These are phyloP conservation scores for Schizophyllum amplum DNA, from an alignment of 1,284 basidiomycete genomes.

Conservation along the genomic window DNA sequence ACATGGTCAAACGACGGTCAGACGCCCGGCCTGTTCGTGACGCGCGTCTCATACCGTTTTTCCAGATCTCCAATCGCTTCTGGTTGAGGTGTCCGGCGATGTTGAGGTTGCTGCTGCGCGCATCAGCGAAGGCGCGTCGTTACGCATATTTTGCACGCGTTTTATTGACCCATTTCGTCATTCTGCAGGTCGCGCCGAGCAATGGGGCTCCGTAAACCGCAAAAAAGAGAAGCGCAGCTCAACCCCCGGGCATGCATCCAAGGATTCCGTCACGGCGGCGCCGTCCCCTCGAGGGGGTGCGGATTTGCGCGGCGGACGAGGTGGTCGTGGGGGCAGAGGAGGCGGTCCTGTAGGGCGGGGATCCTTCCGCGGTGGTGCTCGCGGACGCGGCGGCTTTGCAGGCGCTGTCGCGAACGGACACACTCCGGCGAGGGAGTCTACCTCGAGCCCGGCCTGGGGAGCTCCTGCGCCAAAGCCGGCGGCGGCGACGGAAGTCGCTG, in stretches of 20 bases:
- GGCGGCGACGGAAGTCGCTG: slow-evolving; percentile 18
- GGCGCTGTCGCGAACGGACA: slow-evolving; percentile 38
- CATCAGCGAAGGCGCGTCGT: slow-evolving; percentile 69
- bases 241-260: slow-evolving; percentile 30
- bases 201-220: slow-evolving; percentile 81
- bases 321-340: slow-evolving; percentile 30
- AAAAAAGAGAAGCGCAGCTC: slow-evolving; percentile 79
- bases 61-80: slow-evolving; percentile 69
- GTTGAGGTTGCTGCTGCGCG: slow-evolving; percentile 65
- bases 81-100: slow-evolving; percentile 70
- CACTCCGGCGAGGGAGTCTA: slow-evolving; percentile 14
- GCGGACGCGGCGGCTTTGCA: slow-evolving; percentile 47
- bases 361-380: slow-evolving; percentile 39
- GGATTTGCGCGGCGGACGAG: slow-evolving; percentile 43
- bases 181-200: slow-evolving; percentile 61
- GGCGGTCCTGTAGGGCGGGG: slow-evolving; percentile 58
- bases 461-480: slow-evolving; percentile 25
- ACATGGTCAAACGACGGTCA: slow-evolving; percentile 70
- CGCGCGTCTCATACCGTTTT: slow-evolving; percentile 18
- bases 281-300: slow-evolving; percentile 32
- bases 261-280: slow-evolving; percentile 35
- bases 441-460: slow-evolving; percentile 46
- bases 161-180: slow-evolving; percentile 5
- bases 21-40: slow-evolving; percentile 9
- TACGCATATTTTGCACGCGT: slow-evolving; percentile 5